Percentiles rank a stretch among this genome's conserved stretches.
These are phyloP conservation scores for Pythium phragmiticola DNA, from an alignment of 352 stramenopile species.

Conservation along the genomic window DNA sequence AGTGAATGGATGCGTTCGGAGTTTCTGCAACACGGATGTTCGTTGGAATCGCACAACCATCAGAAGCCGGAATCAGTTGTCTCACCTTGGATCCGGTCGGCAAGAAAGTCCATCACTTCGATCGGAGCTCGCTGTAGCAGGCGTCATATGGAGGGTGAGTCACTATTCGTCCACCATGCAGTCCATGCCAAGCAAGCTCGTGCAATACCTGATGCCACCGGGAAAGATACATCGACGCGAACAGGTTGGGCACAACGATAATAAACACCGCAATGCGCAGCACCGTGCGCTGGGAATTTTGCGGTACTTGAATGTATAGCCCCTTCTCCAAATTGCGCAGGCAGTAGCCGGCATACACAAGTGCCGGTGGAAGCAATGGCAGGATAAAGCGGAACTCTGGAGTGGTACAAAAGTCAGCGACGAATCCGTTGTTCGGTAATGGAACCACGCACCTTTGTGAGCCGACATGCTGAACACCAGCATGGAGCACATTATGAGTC, in stretches of 20 bases:
- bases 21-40: background rate
- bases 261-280: constrained; percentile 44
- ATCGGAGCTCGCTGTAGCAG: constrained; percentile 52
- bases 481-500: constrained; percentile 64
- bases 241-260: constrained; percentile 63
- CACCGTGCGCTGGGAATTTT: constrained; percentile 57
- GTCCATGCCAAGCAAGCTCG: background rate
- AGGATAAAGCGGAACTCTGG: constrained; percentile 87
- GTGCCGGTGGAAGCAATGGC: constrained; percentile 62
- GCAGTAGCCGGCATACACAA: constrained; percentile 79
- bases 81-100: constrained; percentile 53
- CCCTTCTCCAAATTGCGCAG: constrained; percentile 67
- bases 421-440: background rate
- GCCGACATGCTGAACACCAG: constrained; percentile 74
- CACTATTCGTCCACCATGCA: no score
- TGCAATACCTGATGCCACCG: constrained; percentile 47
- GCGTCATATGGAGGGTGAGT: no score
- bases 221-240: constrained; percentile 68
- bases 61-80: background rate
- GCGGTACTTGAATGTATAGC: constrained; percentile 52
- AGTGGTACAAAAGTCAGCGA: background rate
- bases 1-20: constrained; percentile 62
- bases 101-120: constrained; percentile 82
- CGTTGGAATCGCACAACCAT: background rate
- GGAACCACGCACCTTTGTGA: constrained; percentile 64